These are phyloP conservation scores for Colletotrichum sp. DNA, from an alignment of 2,329 filamentous ascomycete genomes.

Conservation along the genomic window DNA sequence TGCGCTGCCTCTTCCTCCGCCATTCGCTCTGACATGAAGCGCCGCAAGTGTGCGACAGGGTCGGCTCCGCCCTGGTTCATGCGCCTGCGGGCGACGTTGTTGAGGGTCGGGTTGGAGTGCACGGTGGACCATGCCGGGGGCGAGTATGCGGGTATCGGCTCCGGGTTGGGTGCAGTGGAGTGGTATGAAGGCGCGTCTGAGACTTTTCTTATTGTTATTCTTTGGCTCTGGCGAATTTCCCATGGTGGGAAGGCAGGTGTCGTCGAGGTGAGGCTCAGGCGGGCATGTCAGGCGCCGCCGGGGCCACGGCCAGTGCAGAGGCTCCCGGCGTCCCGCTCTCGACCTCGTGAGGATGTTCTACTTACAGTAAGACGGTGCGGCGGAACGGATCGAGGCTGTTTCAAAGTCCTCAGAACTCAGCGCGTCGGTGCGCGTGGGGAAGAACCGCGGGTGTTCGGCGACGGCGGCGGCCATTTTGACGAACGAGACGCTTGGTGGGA, in stretches of 20 bases:
- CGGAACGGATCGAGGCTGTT: slow-evolving; percentile 69
- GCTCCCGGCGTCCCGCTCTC: neutral
- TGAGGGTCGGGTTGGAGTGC: slow-evolving; percentile 62
- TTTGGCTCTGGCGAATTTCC: neutral
- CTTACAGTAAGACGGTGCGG: slow-evolving; percentile 72
- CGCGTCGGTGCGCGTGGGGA: slow-evolving; percentile 25
- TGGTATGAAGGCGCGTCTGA: slow-evolving; percentile 72
- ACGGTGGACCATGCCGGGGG: slow-evolving; percentile 59
- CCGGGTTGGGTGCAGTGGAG: slow-evolving; percentile 53
- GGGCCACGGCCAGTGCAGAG: neutral
- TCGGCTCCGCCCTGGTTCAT: slow-evolving; percentile 39
- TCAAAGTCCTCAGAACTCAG: slow-evolving; percentile 64
- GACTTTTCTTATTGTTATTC: slow-evolving; percentile 40
- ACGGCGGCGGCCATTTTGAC: slow-evolving; percentile 13
- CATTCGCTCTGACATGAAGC: slow-evolving; percentile 39
- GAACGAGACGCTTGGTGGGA: neutral
- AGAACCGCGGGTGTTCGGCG: slow-evolving; percentile 11
- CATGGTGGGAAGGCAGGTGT: neutral
- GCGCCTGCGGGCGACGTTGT: slow-evolving; percentile 68
- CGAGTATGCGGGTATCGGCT: slow-evolving; percentile 57
- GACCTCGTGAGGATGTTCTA: slow-evolving; percentile 14
- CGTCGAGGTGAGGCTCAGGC: neutral
- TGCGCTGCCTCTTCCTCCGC: slow-evolving; percentile 38
- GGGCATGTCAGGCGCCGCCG: neutral
- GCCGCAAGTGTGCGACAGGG: slow-evolving; percentile 33